Evolutionary conservation across 2,329 filamentous ascomycete species (phyloP).

Genomic region (Juglanconis sp.): DNA sequence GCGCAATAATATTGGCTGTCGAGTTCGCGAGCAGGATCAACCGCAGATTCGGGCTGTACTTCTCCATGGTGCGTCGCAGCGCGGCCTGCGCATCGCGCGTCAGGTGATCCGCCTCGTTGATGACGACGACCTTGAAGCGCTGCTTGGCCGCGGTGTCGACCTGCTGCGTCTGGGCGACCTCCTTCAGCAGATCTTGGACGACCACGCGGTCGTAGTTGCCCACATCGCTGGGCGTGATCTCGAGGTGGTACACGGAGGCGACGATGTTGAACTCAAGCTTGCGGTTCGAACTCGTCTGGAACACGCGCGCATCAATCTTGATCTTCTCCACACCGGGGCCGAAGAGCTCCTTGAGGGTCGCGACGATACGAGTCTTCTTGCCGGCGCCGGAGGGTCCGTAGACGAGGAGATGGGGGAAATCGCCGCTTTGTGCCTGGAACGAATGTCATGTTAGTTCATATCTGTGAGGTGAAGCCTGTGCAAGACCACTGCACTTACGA

Average conservation of each 20-base stretch:
- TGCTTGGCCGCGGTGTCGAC: slow-evolving; percentile 91
- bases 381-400: slow-evolving; percentile 95
- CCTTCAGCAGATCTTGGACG: slow-evolving; percentile 91
- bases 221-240: slow-evolving; percentile 96
- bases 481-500: slow-evolving; percentile 54
- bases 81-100: slow-evolving; percentile 94
- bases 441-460: slow-evolving; percentile 9
- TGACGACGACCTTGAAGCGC: slow-evolving; percentile 96
- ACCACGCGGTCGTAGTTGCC: slow-evolving; percentile 96
- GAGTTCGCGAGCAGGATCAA: slow-evolving; percentile 92
- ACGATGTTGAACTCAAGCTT: slow-evolving; percentile 99
- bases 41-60: slow-evolving; percentile 92
- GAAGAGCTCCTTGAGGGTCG: slow-evolving; percentile 91
- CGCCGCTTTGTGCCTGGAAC: slow-evolving; percentile 85
- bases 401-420: slow-evolving; percentile 95
- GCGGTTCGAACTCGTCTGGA: slow-evolving; percentile 91
- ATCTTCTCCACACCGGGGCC: slow-evolving; percentile 98
- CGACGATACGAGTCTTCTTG: slow-evolving; percentile 96
- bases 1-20: slow-evolving; percentile 98
- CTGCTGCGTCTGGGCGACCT: slow-evolving; percentile 97
- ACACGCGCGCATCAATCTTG: slow-evolving; percentile 96
- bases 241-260: slow-evolving; percentile 92
- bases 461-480: neutral
- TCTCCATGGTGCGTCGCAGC: slow-evolving; percentile 94
- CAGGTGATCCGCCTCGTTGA: slow-evolving; percentile 96